These are phyloP conservation scores for Bruguiera sexangula DNA, from an alignment of 345 rosid species.

Conservation along the genomic window DNA sequence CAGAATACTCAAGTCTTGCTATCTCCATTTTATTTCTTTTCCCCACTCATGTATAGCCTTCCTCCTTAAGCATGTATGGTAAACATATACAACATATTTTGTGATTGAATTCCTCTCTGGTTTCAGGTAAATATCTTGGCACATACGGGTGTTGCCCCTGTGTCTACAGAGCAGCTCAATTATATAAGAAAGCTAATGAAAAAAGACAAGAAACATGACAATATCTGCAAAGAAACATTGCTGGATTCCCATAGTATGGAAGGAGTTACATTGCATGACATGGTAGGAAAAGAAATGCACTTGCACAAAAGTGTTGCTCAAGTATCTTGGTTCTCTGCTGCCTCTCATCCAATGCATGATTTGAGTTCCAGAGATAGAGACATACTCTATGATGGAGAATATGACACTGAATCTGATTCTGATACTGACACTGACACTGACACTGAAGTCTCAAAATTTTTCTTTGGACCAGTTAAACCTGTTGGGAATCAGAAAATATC, in stretches of 20 bases:
- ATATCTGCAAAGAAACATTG: constrained; percentile 23
- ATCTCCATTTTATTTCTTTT: neutral
- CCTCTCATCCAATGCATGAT: constrained; percentile 22
- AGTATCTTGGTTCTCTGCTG: constrained; percentile 38
- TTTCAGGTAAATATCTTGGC: constrained; percentile 84
- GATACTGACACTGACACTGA: constrained; percentile 39
- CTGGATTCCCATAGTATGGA: constrained; percentile 28
- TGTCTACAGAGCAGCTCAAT: constrained; percentile 73
- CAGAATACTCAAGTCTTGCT: neutral
- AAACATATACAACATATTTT: neutral
- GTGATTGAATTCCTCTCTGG: constrained; percentile 14
- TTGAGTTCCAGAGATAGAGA: constrained; percentile 20
- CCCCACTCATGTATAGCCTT: neutral
- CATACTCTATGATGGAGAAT: constrained; percentile 27
- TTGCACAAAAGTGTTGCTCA: constrained; percentile 32
- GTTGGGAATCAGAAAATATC: constrained; percentile 34
- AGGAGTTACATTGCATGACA: constrained; percentile 28
- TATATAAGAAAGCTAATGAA: constrained; percentile 65
- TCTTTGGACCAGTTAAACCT: constrained; percentile 25
- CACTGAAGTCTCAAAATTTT: constrained; percentile 38
- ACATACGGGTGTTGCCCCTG: constrained; percentile 64
- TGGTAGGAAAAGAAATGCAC: constrained; percentile 30
- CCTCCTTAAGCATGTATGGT: neutral
- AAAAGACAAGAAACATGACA: constrained; percentile 41
- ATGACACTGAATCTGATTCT: constrained; percentile 37